phyloP scores from a whole-genome alignment of 345 rosid species.

The Sisymbrium altissimum region DNA sequence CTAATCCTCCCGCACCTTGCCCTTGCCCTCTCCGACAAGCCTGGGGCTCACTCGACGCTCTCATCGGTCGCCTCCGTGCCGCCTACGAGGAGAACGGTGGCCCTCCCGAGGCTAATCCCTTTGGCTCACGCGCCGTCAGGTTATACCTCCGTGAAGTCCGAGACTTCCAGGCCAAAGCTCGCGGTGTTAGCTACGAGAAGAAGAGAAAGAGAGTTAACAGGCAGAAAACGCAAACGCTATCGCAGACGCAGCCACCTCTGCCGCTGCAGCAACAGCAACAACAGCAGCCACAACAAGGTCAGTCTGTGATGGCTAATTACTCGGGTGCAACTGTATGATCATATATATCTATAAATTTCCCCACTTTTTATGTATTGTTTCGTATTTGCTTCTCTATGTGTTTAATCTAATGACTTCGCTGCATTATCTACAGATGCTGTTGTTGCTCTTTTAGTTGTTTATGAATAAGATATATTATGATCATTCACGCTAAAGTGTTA shows the following conservation, averaged over 20 bases:
- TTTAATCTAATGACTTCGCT: slow-evolving; percentile 10
- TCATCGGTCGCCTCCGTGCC: slow-evolving; percentile 37
- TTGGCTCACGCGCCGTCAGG: slow-evolving; percentile 39
- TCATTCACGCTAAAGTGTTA: background rate
- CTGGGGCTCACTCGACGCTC: slow-evolving; percentile 39
- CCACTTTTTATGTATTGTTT: slow-evolving; percentile 12
- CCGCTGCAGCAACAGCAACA: slow-evolving; percentile 27
- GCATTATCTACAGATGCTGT: slow-evolving; percentile 4
- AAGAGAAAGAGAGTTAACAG: slow-evolving; percentile 46
- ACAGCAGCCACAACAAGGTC: slow-evolving; percentile 29
- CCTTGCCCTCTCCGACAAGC: slow-evolving; percentile 40
- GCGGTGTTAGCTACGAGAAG: slow-evolving; percentile 37
- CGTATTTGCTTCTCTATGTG: slow-evolving; percentile 11
- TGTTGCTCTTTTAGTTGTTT: slow-evolving; percentile 23
- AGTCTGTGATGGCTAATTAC: slow-evolving; percentile 35
- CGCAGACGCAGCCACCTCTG: slow-evolving; percentile 21
- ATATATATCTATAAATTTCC: background rate
- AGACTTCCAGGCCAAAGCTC: slow-evolving; percentile 38
- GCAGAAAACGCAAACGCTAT: slow-evolving; percentile 16
- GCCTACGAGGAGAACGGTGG: slow-evolving; percentile 42
- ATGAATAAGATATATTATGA: slow-evolving; percentile 13
- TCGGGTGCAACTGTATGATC: slow-evolving; percentile 28
- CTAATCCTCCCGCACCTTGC: slow-evolving; percentile 38
- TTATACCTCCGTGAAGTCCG: slow-evolving; percentile 34
- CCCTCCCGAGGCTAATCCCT: slow-evolving; percentile 35